Percentiles rank a stretch among this genome's conserved stretches.
phyloP scores from a whole-genome alignment of 805 yeast species.

The Danielia reshetovae region DNA sequence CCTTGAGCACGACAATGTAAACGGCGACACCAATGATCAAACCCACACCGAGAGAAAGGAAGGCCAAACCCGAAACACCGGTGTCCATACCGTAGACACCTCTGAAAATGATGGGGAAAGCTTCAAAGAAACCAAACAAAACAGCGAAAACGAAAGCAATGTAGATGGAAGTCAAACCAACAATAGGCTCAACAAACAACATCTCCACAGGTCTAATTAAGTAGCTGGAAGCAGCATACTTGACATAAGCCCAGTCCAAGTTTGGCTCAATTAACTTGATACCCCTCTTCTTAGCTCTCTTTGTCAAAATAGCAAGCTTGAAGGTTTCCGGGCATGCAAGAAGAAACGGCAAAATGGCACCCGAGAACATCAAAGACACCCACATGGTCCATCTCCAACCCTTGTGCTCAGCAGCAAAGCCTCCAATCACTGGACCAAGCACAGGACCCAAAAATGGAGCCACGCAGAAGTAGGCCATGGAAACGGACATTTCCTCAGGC shows the following conservation, averaged over 20 bases:
- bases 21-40: slow-evolving; percentile 50
- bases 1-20: slow-evolving; percentile 48
- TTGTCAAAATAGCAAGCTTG: slow-evolving; percentile 15
- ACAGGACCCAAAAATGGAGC: slow-evolving; percentile 20
- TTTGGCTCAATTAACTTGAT: slow-evolving; percentile 38
- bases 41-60: slow-evolving; percentile 71
- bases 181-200: slow-evolving; percentile 74
- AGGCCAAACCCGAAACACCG: slow-evolving; percentile 67
- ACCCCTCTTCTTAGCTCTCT: slow-evolving; percentile 47
- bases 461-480: slow-evolving; percentile 70
- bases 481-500: slow-evolving; percentile 59
- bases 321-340: slow-evolving; percentile 15
- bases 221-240: slow-evolving; percentile 45
- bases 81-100: slow-evolving; percentile 56
- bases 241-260: slow-evolving; percentile 37
- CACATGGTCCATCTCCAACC: slow-evolving; percentile 19
- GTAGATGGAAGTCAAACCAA: slow-evolving; percentile 61
- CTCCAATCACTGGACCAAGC: slow-evolving; percentile 18
- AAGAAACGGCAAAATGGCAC: slow-evolving; percentile 14
- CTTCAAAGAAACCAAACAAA: slow-evolving; percentile 75
- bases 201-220: slow-evolving; percentile 62
- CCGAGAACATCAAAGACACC: slow-evolving; percentile 18
- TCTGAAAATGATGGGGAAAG: slow-evolving; percentile 69
- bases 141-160: slow-evolving; percentile 76
- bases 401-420: slow-evolving; percentile 45